Evolutionary conservation across 2,329 filamentous ascomycete genomes (phyloP).

Genomic region (Laburnicola sp.): DNA sequence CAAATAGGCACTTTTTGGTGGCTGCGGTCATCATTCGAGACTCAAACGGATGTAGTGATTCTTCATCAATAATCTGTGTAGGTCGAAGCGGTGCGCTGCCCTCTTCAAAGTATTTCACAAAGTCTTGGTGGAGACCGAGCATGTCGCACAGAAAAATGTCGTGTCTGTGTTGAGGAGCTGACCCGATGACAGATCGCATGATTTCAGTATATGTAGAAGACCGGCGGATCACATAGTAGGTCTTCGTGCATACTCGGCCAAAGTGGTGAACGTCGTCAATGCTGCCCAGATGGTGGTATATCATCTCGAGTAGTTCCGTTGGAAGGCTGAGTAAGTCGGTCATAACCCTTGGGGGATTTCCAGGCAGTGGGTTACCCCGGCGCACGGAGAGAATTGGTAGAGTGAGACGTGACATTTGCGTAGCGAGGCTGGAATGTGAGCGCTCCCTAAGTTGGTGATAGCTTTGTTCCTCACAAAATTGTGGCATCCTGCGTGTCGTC

Average conservation of each 20-base stretch:
- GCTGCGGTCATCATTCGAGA: not conserved
- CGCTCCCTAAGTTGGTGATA: no score
- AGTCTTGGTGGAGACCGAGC: constrained; percentile 19
- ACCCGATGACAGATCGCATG: constrained; percentile 29
- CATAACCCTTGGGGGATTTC: constrained; percentile 12
- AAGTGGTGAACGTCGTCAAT: constrained; percentile 36
- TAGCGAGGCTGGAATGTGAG: no score
- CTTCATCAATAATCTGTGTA: not conserved
- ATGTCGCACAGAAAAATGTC: constrained; percentile 28
- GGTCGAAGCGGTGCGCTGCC: constrained; percentile 5
- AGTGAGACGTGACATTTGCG: no score
- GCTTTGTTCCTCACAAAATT: no score
- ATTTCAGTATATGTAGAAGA: constrained; percentile 21
- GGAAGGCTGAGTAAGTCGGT: constrained; percentile 19
- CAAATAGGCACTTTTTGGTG: not conserved
- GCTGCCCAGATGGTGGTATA: constrained; percentile 24
- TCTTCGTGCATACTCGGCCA: constrained; percentile 19
- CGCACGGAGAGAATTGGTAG: no score
- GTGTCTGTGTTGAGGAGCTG: constrained; percentile 22
- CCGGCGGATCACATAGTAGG: constrained; percentile 14
- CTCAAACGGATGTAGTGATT: constrained; percentile 12
- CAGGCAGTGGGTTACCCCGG: no score
- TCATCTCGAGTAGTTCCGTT: constrained; percentile 21
- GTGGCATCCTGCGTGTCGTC: no score
- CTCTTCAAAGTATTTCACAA: constrained; percentile 22